Evolutionary conservation across 345 rosid genomes (phyloP).

Genomic region (Brassica rapa): DNA sequence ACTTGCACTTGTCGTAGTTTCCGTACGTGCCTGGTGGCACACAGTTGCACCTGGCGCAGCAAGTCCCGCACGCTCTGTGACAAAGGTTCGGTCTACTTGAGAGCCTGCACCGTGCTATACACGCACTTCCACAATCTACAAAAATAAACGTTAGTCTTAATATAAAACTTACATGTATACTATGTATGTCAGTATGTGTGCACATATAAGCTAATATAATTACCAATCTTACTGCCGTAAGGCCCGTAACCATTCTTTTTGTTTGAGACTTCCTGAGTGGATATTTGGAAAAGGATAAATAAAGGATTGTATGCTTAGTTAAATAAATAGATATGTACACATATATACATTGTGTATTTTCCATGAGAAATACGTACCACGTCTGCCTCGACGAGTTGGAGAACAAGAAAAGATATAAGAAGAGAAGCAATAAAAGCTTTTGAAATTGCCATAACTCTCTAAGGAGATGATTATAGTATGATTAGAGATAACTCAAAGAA

Average conservation of each 20-base stretch:
- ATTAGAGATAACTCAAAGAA: too few species aligned
- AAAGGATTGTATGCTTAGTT: too few species aligned
- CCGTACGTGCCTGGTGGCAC: too few species aligned
- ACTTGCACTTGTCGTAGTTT: conserved; percentile 35
- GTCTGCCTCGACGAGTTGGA: too few species aligned
- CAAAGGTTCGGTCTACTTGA: conserved; percentile 51
- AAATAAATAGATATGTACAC: too few species aligned
- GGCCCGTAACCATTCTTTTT: neutral
- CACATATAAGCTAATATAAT: neutral
- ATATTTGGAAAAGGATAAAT: neutral
- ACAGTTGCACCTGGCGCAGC: too few species aligned
- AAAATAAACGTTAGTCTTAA: neutral
- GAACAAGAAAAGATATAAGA: too few species aligned
- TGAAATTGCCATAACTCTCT: too few species aligned
- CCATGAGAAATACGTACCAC: neutral
- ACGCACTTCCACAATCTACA: conserved; percentile 65
- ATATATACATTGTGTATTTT: neutral
- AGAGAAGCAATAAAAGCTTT: too few species aligned
- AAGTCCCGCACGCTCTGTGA: too few species aligned
- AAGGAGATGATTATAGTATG: too few species aligned
- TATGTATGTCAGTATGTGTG: neutral
- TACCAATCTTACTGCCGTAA: conserved; percentile 31
- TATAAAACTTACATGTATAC: neutral
- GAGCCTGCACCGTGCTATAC: conserved; percentile 58
- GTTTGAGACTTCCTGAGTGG: conserved; percentile 22